Percentiles rank a stretch among this genome's conserved stretches.
phyloP scores from a whole-genome alignment of 371 early-diverging fungal species.

The Syncephalastrum sp. region DNA sequence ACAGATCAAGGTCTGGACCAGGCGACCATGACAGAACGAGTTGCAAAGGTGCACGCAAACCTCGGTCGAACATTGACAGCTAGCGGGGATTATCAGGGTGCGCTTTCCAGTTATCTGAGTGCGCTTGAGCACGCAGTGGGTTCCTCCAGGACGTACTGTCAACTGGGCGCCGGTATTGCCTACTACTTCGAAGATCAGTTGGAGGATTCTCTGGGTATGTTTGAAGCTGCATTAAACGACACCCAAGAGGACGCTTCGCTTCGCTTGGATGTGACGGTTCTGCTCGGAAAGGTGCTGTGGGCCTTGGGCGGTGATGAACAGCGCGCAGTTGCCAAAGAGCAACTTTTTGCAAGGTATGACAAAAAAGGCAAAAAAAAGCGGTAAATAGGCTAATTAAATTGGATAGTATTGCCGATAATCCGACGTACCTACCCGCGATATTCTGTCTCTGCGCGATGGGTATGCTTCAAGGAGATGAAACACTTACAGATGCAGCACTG shows the following conservation, averaged over 20 bases:
- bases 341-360: slow-evolving; percentile 63
- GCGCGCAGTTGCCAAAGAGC: slow-evolving; percentile 74
- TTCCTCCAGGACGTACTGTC: slow-evolving; percentile 44
- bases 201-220: slow-evolving; percentile 65
- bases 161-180: slow-evolving; percentile 73
- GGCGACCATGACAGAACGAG: slow-evolving; percentile 15
- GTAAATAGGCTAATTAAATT: slow-evolving; percentile 15
- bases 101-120: slow-evolving; percentile 42
- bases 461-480: slow-evolving; percentile 69
- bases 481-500: slow-evolving; percentile 72
- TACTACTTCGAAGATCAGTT: slow-evolving; percentile 72
- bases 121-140: slow-evolving; percentile 32
- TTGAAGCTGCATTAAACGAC: slow-evolving; percentile 70
- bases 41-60: slow-evolving; percentile 54
- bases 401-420: slow-evolving; percentile 51
- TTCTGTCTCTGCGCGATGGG: slow-evolving; percentile 80
- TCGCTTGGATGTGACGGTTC: slow-evolving; percentile 63
- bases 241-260: slow-evolving; percentile 47
- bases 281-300: slow-evolving; percentile 86
- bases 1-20: slow-evolving; percentile 21
- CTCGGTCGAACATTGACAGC: slow-evolving; percentile 65
- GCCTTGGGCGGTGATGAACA: slow-evolving; percentile 82
- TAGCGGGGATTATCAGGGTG: slow-evolving; percentile 45
- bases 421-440: slow-evolving; percentile 67
- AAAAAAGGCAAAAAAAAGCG: slow-evolving; percentile 42